Percentiles rank a stretch among this genome's conserved stretches.
Evolutionary conservation across 441 rosid species (phyloP).

Genomic region (Populus tomentosa): DNA sequence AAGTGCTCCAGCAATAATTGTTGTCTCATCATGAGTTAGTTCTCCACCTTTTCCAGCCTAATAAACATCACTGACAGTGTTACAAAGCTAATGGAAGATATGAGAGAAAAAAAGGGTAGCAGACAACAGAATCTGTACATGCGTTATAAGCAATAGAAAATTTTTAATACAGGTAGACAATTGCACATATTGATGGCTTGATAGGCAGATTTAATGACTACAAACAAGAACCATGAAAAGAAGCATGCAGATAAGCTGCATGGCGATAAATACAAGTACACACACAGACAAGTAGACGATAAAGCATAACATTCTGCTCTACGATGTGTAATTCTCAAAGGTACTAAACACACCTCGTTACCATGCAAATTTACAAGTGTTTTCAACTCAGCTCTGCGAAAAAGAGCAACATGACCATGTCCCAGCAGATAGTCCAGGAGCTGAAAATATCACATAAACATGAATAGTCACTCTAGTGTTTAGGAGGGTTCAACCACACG

Average conservation of each 20-base stretch:
- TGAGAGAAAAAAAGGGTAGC: neutral
- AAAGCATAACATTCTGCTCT: neutral
- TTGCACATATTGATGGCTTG: neutral
- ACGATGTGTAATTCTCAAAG: neutral
- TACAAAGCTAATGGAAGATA: conserved; percentile 3
- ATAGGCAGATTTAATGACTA: neutral
- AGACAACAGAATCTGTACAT: neutral
- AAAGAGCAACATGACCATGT: conserved; percentile 67
- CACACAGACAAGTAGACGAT: neutral
- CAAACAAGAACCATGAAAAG: neutral
- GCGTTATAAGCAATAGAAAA: neutral
- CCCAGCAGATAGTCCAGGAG: conserved; percentile 79
- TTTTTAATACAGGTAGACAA: neutral
- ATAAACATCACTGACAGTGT: conserved; percentile 9
- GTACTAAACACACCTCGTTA: conserved; percentile 26
- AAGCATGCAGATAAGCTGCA: neutral
- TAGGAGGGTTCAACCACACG: neutral
- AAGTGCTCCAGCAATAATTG: conserved; percentile 94
- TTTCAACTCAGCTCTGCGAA: conserved; percentile 89
- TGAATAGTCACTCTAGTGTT: neutral
- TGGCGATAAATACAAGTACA: neutral
- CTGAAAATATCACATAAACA: conserved; percentile 27
- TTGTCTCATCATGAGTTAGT: conserved; percentile 85
- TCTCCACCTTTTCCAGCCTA: conserved; percentile 98
- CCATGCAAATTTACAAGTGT: conserved; percentile 70